These are phyloP conservation scores for Microcyclospora pomicola DNA, from an alignment of 2,329 filamentous ascomycete genomes.

Conservation along the genomic window DNA sequence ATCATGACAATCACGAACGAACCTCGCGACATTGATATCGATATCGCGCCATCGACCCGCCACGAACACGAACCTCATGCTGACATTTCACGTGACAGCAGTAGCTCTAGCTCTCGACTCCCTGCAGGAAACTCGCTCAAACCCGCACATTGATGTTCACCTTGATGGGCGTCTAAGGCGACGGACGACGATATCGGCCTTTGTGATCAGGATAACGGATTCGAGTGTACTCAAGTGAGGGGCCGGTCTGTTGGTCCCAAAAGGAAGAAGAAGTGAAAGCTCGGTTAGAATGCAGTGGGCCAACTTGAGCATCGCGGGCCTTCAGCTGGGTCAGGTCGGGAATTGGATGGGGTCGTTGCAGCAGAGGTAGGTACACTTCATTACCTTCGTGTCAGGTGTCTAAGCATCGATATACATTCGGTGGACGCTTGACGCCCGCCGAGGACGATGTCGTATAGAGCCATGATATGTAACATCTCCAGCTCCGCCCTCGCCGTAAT, in stretches of 20 bases:
- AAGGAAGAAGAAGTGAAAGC: too few species aligned
- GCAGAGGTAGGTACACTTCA: slow-evolving; percentile 7
- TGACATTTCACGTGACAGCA: too few species aligned
- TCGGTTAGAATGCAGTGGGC: slow-evolving; percentile 11
- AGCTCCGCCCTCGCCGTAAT: not conserved
- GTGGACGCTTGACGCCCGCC: not conserved
- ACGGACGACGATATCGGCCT: slow-evolving; percentile 1
- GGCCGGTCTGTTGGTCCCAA: too few species aligned
- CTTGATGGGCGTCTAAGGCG: slow-evolving; percentile 9
- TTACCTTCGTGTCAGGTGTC: too few species aligned
- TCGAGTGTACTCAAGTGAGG: too few species aligned
- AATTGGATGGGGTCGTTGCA: slow-evolving; percentile 15
- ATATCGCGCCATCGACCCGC: too few species aligned
- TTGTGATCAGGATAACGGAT: not conserved
- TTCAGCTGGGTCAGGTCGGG: slow-evolving; percentile 7
- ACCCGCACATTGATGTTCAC: slow-evolving; percentile 2
- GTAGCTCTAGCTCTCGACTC: too few species aligned
- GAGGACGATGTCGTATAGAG: not conserved
- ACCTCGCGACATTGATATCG: too few species aligned
- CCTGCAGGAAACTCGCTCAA: not conserved
- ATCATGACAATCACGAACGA: too few species aligned
- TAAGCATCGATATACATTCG: not conserved
- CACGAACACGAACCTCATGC: too few species aligned
- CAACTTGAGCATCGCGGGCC: slow-evolving; percentile 13
- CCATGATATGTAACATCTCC: not conserved